Evolutionary conservation across 75 land plant species (phyloP).

Genomic region (Isoetes taiwanensis): DNA sequence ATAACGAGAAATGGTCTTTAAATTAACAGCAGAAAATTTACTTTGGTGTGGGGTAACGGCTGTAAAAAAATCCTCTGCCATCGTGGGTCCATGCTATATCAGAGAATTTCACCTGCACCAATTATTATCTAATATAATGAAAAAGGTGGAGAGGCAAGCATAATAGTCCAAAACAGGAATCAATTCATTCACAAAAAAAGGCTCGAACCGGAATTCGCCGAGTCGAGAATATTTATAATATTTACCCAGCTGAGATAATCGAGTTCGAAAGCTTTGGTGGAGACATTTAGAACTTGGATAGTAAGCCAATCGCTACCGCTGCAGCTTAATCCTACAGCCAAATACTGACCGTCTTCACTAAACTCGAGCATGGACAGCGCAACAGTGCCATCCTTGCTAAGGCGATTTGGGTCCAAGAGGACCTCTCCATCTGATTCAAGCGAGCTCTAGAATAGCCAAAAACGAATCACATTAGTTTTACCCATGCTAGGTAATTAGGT

Average conservation of each 20-base stretch:
- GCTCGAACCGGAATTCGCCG: not conserved
- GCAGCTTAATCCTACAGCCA: not conserved
- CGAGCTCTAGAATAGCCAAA: not conserved
- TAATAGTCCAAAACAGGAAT: no score
- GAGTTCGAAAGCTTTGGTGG: not conserved
- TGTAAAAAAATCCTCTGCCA: not conserved
- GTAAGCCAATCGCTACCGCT: constrained; percentile 1
- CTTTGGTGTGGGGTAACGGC: not conserved
- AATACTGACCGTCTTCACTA: not conserved
- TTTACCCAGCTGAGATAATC: not conserved
- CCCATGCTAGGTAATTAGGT: not conserved
- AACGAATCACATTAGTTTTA: not conserved
- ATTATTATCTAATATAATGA: not conserved
- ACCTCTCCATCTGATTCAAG: not conserved
- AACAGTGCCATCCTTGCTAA: not conserved
- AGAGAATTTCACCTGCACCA: not conserved
- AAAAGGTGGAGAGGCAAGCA: no score
- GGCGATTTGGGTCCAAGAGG: not conserved
- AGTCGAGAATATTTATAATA: not conserved
- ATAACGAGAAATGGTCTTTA: not conserved
- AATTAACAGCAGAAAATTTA: not conserved
- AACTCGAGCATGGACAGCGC: not conserved
- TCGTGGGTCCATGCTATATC: not conserved
- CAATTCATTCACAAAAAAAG: not conserved
- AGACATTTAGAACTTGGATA: not conserved